These are phyloP conservation scores for Crucihimalaya himalaica DNA, from an alignment of 345 rosid genomes.

Conservation along the genomic window DNA sequence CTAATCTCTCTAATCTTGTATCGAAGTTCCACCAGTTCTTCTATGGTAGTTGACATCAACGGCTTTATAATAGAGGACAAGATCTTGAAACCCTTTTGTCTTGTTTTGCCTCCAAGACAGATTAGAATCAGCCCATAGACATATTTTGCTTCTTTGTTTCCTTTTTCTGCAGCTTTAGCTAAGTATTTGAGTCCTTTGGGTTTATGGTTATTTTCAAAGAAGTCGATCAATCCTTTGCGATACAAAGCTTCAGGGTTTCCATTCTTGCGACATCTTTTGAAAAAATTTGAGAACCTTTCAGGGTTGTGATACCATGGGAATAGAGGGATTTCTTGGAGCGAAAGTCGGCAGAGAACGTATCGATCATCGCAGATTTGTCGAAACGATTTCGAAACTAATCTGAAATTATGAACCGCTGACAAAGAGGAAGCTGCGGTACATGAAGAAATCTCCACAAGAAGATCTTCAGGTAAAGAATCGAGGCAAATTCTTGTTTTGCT, in stretches of 20 bases:
- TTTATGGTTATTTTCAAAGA: background rate
- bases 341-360: slow-evolving; percentile 6
- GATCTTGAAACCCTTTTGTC: slow-evolving; percentile 27
- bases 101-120: slow-evolving; percentile 24
- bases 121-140: slow-evolving; percentile 26
- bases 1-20: background rate
- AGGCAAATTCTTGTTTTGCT: background rate
- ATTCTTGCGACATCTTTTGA: slow-evolving; percentile 1
- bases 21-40: slow-evolving; percentile 6
- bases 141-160: slow-evolving; percentile 20
- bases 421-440: slow-evolving; percentile 2
- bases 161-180: slow-evolving; percentile 13
- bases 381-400: slow-evolving; percentile 19
- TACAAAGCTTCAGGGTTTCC: slow-evolving; percentile 37
- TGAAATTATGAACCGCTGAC: background rate
- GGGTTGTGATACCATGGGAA: background rate
- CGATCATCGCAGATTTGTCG: background rate
- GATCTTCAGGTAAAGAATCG: slow-evolving; percentile 12
- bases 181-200: background rate
- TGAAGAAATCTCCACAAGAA: slow-evolving; percentile 30
- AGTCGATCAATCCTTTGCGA: slow-evolving; percentile 1
- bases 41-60: slow-evolving; percentile 11
- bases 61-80: slow-evolving; percentile 19
- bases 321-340: slow-evolving; percentile 3
- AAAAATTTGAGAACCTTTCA: background rate